Conservation (phyloP, 2,329 filamentous ascomycete genomes). For the Fusarium poae region DNA sequence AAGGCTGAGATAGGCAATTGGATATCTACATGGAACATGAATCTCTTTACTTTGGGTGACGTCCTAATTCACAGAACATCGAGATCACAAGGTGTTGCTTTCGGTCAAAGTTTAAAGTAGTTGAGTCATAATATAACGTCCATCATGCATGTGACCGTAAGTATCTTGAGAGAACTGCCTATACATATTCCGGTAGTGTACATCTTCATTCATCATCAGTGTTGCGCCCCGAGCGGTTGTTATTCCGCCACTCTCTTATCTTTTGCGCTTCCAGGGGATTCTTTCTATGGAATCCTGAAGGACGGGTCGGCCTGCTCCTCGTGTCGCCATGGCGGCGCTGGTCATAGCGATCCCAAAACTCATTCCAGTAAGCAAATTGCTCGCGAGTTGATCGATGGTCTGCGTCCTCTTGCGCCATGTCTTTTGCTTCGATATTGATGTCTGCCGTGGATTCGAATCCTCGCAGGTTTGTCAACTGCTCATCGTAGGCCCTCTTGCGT, state of each 20-base stretch:
- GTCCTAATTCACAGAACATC: neutral
- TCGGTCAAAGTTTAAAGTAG: neutral
- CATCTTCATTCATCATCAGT: conserved; percentile 26
- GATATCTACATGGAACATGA: conserved; percentile 6
- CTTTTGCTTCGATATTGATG: conserved; percentile 15
- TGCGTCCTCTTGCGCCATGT: conserved; percentile 15
- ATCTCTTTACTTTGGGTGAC: neutral
- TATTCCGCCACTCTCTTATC: neutral
- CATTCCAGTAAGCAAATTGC: conserved; percentile 42
- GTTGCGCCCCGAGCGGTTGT: neutral
- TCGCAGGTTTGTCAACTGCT: neutral
- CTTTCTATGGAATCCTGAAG: neutral
- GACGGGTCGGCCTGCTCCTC: neutral
- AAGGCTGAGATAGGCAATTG: conserved; percentile 22
- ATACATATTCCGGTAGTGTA: conserved; percentile 29
- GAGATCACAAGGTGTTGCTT: neutral
- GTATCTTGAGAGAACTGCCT: conserved; percentile 1
- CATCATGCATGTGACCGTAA: conserved; percentile 23
- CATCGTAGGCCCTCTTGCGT: conserved; percentile 21
- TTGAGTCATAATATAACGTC: neutral
- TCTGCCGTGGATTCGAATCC: neutral
- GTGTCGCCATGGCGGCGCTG: conserved; percentile 28
- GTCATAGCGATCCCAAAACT: conserved; percentile 48
- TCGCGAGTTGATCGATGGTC: conserved; percentile 37
- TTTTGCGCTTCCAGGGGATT: neutral